phyloP scores from a whole-genome alignment of 352 stramenopile species.

The Globisporangium yorkense region DNA sequence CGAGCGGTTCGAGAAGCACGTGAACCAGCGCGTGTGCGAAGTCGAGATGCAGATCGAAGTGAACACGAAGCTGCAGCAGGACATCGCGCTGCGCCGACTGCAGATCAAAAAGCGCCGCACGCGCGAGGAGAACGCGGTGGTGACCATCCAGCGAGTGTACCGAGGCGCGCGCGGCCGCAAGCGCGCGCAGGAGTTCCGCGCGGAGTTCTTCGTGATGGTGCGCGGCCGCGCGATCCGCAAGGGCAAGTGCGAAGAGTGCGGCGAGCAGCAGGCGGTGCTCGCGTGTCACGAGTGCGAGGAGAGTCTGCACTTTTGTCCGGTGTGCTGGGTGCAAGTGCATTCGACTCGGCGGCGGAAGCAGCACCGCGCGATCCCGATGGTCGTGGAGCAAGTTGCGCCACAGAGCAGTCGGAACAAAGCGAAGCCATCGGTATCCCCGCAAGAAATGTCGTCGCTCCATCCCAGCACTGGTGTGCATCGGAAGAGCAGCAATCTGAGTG shows the following conservation, averaged over 20 bases:
- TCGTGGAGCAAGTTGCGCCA: neutral
- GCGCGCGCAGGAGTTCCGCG: conserved; percentile 34
- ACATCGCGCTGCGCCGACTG: conserved; percentile 20
- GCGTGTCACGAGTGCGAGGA: conserved; percentile 64
- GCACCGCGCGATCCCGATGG: conserved; percentile 64
- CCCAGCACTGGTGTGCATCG: too few relatives aligned
- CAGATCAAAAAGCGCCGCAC: conserved; percentile 25
- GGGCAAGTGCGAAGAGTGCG: conserved; percentile 69
- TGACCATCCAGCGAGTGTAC: conserved; percentile 45
- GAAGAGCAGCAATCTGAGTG: too few relatives aligned
- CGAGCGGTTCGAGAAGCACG: conserved; percentile 19
- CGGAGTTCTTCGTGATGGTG: conserved; percentile 67
- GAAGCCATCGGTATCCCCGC: neutral
- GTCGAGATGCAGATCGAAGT: conserved; percentile 49
- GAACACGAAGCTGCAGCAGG: conserved; percentile 48
- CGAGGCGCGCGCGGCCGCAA: conserved; percentile 36
- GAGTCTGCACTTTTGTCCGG: conserved; percentile 59
- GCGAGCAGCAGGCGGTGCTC: conserved; percentile 56
- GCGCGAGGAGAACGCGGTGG: conserved; percentile 30
- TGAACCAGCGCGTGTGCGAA: conserved; percentile 31
- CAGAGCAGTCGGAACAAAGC: neutral
- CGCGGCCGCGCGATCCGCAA: conserved; percentile 58
- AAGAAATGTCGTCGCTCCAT: too few relatives aligned
- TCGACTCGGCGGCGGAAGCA: conserved; percentile 43
- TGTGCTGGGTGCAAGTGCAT: conserved; percentile 74